Base-by-base conservation (phyloP, 129 eudicot species). In the Flaveria ramosissima region DNA sequence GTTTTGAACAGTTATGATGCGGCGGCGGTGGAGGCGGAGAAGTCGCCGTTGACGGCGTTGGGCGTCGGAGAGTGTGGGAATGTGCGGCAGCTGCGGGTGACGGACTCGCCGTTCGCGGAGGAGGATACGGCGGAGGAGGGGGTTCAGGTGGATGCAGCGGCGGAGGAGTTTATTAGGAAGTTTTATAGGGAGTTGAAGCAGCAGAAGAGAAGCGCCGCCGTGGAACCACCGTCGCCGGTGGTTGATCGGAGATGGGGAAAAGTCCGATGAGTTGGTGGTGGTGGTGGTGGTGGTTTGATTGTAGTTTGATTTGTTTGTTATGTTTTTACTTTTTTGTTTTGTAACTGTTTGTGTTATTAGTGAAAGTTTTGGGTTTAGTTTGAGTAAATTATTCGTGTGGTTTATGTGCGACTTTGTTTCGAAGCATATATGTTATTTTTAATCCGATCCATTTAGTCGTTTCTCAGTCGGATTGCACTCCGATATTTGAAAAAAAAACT, bases 81-180 rank as follows among this genome's bases (percentile, higher is more conserved):
- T 72, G 96, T 83, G 43, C 83, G 91, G 80, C 91, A 83, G 73
- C 81, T 88, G 1, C 80, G 97, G 80, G 88, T 92, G 48, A 85
- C 90, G 39, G 97, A 92, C 80, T 92, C 97, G 14, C 96, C 97
- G 8, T 92, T 85, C 20, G 78, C 89, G 78, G 46, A 83, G 20
- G 68, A 81, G 53, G 82, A 83, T 3, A 76, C 19, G 74, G 86
- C 24, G 60, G 93, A 80, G 75, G 92, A 69, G 20, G 55, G 46
- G n/a, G 12, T 57, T 51, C 88, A 87, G 57, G 96, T 92, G 74
- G 92, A 89, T 67, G 85, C 80, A 76, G 87, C 77, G 52, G 96
- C 93, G 8, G 97, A 92, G 11, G 97, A 86, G 77, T 92, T 92
- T 47, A 92, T 92, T 69, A 84, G 63, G 70, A 92, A 86, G 30